Conservation (phyloP, 371 early-diverging fungal genomes). For the Chytridiales sp. region DNA sequence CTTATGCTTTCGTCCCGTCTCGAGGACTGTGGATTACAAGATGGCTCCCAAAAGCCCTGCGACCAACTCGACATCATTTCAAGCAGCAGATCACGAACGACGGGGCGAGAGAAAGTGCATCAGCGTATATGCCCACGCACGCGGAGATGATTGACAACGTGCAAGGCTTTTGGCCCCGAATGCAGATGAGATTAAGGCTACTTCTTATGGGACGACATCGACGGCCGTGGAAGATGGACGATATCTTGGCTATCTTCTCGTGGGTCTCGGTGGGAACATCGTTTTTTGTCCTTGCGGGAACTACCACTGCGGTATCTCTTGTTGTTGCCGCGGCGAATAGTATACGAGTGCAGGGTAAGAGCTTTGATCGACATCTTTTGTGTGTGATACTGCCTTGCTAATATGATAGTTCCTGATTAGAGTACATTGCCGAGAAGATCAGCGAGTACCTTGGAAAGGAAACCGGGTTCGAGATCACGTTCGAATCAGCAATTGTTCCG, state of each 20-base stretch:
- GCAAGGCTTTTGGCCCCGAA: slow-evolving; percentile 31
- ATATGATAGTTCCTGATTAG: slow-evolving; percentile 31
- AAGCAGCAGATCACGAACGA: too few relatives aligned
- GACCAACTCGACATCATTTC: too few relatives aligned
- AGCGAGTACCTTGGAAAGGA: slow-evolving; percentile 76
- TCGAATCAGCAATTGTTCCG: slow-evolving; percentile 90
- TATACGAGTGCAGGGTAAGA: slow-evolving; percentile 80
- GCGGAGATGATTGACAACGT: slow-evolving; percentile 11
- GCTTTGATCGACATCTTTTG: background rate
- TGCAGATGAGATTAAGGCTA: slow-evolving; percentile 37
- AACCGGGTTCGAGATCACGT: slow-evolving; percentile 81
- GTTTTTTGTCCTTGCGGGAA: slow-evolving; percentile 81
- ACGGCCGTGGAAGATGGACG: slow-evolving; percentile 63
- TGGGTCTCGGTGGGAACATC: slow-evolving; percentile 83
- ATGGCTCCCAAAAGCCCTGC: too few relatives aligned
- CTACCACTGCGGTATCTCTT: slow-evolving; percentile 87
- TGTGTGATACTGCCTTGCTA: background rate
- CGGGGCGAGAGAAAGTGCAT: slow-evolving; percentile 17
- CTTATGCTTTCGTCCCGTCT: too few relatives aligned
- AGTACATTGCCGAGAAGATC: slow-evolving; percentile 75
- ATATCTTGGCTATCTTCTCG: slow-evolving; percentile 82
- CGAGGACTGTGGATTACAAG: too few relatives aligned
- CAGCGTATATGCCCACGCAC: slow-evolving; percentile 18
- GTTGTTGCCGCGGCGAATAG: slow-evolving; percentile 80
- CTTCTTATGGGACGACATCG: slow-evolving; percentile 39